These are phyloP conservation scores for Taphrina pruni DNA, from an alignment of 1,139 yeast species.

Conservation along the genomic window DNA sequence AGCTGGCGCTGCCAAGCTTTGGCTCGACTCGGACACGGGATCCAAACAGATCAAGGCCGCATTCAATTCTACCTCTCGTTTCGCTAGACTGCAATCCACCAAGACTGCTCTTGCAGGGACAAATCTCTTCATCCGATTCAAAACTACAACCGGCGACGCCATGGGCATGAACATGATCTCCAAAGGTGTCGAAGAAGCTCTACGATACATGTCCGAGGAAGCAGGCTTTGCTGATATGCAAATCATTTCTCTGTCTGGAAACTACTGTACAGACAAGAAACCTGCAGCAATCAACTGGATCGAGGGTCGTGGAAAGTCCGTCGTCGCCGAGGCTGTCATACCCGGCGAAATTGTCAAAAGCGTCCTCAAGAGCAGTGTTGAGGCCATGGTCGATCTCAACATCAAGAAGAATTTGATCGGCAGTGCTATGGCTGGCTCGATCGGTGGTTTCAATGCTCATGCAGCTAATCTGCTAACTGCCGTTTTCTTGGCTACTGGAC, in stretches of 20 bases:
- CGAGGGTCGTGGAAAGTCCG: slow-evolving; percentile 97
- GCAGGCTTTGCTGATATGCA: slow-evolving; percentile 95
- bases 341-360: slow-evolving; percentile 79
- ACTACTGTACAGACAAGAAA: slow-evolving; percentile 95
- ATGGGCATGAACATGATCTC: slow-evolving; percentile 99
- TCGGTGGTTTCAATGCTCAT: slow-evolving; percentile 98
- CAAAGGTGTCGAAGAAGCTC: slow-evolving; percentile 90
- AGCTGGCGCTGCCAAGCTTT: slow-evolving; percentile 92
- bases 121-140: slow-evolving; percentile 82
- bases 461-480: slow-evolving; percentile 97
- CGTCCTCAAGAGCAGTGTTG: slow-evolving; percentile 89
- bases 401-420: slow-evolving; percentile 89
- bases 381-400: slow-evolving; percentile 88
- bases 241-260: slow-evolving; percentile 90
- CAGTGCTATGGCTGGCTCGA: slow-evolving; percentile 97
- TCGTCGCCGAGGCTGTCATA: slow-evolving; percentile 94
- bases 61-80: slow-evolving; percentile 94
- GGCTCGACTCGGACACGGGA: slow-evolving; percentile 97
- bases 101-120: slow-evolving; percentile 97
- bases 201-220: slow-evolving; percentile 82
- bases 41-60: slow-evolving; percentile 81
- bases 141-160: slow-evolving; percentile 98
- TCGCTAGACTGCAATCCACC: slow-evolving; percentile 88
- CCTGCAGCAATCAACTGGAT: slow-evolving; percentile 99
- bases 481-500: slow-evolving; percentile 91